Conservation (phyloP, 768 basidiomycete genomes). For the Rhodotorula paludigena region DNA sequence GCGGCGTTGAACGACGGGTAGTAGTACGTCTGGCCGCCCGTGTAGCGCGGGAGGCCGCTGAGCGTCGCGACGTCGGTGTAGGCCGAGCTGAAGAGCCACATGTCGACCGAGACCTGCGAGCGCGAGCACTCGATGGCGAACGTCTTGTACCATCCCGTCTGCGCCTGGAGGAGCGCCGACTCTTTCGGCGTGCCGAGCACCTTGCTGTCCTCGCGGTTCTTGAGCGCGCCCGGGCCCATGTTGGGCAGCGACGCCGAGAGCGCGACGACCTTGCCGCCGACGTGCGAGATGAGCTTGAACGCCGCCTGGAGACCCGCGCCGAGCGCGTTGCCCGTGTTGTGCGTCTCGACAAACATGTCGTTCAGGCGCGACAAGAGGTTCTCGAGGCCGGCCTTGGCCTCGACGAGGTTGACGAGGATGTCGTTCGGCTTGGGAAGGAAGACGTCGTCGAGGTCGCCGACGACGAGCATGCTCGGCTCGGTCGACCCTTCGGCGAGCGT, state of each 20-base stretch:
- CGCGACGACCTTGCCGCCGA: conserved; percentile 90
- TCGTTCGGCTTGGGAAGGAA: conserved; percentile 96
- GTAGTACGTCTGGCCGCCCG: conserved; percentile 94
- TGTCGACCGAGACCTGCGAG: conserved; percentile 93
- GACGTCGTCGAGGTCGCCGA: conserved; percentile 93
- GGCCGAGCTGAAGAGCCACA: conserved; percentile 91
- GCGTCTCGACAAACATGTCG: conserved; percentile 94
- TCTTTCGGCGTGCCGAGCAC: conserved; percentile 93
- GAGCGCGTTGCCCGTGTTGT: conserved; percentile 83
- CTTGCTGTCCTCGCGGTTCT: conserved; percentile 95
- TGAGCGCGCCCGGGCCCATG: conserved; percentile 80
- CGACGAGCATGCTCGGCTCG: conserved; percentile 92
- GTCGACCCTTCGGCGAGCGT: conserved; percentile 57
- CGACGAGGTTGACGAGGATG: conserved; percentile 87
- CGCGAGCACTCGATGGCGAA: conserved; percentile 98
- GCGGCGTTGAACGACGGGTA: conserved; percentile 97
- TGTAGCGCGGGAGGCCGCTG: conserved; percentile 89
- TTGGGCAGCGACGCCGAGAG: conserved; percentile 81
- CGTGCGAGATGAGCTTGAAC: conserved; percentile 86
- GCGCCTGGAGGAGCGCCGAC: conserved; percentile 85
- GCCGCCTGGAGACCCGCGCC: conserved; percentile 93
- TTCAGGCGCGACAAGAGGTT: conserved; percentile 72
- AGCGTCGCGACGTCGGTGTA: conserved; percentile 96
- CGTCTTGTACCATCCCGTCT: conserved; percentile 91
- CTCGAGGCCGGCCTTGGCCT: conserved; percentile 74